Percentiles rank a stretch among this genome's conserved stretches.
These are phyloP conservation scores for Cyamopsis tetragonoloba DNA, from an alignment of 306 rosid genomes.

Conservation along the genomic window DNA sequence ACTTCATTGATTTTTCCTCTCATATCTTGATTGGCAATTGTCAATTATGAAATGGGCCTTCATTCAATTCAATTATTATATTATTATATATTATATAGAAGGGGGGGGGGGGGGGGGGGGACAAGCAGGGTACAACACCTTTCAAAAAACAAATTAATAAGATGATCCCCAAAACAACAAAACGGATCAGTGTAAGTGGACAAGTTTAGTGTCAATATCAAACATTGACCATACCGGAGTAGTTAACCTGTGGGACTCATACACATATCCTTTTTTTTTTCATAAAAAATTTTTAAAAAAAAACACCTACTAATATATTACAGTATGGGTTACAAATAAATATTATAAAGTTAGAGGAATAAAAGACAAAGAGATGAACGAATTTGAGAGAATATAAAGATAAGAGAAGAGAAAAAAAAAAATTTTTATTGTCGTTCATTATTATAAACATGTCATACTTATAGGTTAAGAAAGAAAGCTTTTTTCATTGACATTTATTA, in stretches of 20 bases:
- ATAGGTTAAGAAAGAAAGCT: too few species aligned
- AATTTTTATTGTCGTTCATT: too few species aligned
- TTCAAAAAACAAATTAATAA: conserved; percentile 14
- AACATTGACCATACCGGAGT: conserved; percentile 24
- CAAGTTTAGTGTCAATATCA: conserved; percentile 37
- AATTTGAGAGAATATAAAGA: too few species aligned
- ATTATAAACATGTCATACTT: too few species aligned
- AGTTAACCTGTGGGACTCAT: conserved; percentile 28
- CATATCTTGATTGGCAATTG: conserved; percentile 16
- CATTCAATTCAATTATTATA: too few species aligned
- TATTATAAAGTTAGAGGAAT: too few species aligned
- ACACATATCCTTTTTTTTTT: background rate
- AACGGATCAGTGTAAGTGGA: conserved; percentile 10
- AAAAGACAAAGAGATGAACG: too few species aligned
- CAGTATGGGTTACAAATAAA: too few species aligned
- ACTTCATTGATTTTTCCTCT: background rate
- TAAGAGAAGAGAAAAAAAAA: too few species aligned
- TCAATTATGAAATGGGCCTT: conserved; percentile 26
- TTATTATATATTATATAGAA: conserved; percentile 9
- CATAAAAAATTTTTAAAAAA: background rate
- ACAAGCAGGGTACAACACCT: conserved; percentile 27
- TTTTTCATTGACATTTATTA: too few species aligned
- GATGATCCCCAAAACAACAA: conserved; percentile 14
- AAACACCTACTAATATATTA: background rate
- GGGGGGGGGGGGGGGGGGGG: too few species aligned